These are phyloP conservation scores for Leishmania lainsoni DNA, from an alignment of 208 protist species.

Conservation along the genomic window DNA sequence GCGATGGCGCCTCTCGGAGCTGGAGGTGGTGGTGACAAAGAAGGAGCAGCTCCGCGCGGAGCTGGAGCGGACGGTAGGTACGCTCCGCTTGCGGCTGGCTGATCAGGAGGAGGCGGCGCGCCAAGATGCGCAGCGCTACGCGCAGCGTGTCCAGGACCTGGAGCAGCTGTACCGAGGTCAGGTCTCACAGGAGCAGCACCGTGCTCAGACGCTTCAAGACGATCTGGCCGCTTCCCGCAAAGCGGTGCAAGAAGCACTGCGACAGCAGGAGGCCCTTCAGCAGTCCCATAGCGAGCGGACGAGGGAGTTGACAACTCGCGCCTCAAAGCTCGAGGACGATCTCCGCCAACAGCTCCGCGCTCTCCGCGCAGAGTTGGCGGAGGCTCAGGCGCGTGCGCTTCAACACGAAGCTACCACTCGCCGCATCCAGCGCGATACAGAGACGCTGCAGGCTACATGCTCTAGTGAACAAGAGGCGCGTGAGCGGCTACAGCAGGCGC, in stretches of 20 bases:
- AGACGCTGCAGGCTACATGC: conserved; percentile 16
- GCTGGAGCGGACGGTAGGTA: conserved; percentile 18
- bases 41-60: conserved; percentile 32
- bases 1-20: conserved; percentile 27
- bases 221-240: conserved; percentile 20
- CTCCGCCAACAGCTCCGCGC: conserved; percentile 21
- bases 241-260: conserved; percentile 17
- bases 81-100: conserved; percentile 14
- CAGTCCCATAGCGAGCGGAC: conserved; percentile 14
- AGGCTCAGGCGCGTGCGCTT: conserved; percentile 19
- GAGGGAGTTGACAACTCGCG: conserved; percentile 6
- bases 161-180: conserved; percentile 26
- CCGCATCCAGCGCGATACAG: conserved; percentile 35
- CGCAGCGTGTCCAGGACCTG: conserved; percentile 27
- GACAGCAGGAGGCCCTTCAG: conserved; percentile 26
- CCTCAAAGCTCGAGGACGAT: conserved; percentile 21
- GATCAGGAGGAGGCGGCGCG: conserved; percentile 19
- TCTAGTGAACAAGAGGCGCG: conserved; percentile 30
- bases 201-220: conserved; percentile 19
- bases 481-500: conserved; percentile 28
- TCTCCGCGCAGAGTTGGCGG: conserved; percentile 31
- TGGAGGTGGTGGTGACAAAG: conserved; percentile 25
- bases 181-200: conserved; percentile 25
- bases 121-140: conserved; percentile 26
- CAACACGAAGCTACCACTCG: conserved; percentile 33